Percentiles rank a stretch among this genome's conserved stretches.
Conservation (phyloP, 108 stramenopile species). For the Schizochytrium sp. region DNA sequence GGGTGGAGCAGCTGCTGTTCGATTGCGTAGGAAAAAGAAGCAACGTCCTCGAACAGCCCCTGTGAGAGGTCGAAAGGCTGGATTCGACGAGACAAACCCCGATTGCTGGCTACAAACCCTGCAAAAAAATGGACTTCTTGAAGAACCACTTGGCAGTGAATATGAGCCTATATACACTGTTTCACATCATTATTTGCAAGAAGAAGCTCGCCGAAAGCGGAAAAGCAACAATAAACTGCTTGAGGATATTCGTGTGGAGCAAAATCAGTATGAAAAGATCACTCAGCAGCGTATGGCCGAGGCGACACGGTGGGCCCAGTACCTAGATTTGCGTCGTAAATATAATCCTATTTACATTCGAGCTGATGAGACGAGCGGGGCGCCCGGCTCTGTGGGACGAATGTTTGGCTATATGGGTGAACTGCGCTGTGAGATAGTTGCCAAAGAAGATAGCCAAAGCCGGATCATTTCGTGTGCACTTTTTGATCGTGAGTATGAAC, state of each 20-base stretch:
- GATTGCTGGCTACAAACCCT: constrained; percentile 32
- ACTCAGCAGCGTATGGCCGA: constrained; percentile 12
- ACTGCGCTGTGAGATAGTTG: constrained; percentile 52
- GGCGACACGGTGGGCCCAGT: constrained; percentile 52
- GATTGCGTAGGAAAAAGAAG: background rate
- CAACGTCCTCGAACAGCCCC: background rate
- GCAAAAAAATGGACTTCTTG: background rate
- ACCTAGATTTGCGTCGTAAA: background rate
- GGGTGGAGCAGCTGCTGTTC: constrained; percentile 9
- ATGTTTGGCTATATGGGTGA: background rate
- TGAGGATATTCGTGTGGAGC: background rate
- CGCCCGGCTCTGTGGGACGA: background rate
- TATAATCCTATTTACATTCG: constrained; percentile 44
- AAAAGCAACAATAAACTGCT: background rate
- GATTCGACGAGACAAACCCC: background rate
- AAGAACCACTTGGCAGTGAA: background rate
- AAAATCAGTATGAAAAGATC: constrained; percentile 24
- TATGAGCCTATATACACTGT: background rate
- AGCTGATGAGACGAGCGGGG: background rate
- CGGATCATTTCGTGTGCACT: constrained; percentile 44
- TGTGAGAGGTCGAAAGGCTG: background rate
- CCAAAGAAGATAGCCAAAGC: constrained; percentile 56
- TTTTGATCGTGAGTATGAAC: constrained; percentile 42
- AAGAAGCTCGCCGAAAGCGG: background rate
- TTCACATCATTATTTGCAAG: background rate